These are phyloP conservation scores for Aspergillus neotritici DNA, from an alignment of 2,329 filamentous ascomycete genomes.

Conservation along the genomic window DNA sequence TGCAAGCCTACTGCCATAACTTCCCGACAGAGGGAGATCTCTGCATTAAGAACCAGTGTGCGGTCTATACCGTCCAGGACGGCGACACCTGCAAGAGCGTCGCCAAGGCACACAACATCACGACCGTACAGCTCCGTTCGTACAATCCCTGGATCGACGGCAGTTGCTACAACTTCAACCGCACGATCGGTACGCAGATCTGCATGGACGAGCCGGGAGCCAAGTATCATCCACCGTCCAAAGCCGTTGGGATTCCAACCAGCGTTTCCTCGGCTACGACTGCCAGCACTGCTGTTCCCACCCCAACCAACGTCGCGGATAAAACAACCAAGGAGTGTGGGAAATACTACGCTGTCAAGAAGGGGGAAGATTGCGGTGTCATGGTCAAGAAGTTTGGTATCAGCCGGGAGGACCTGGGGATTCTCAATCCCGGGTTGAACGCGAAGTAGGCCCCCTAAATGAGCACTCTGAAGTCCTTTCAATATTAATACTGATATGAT, in stretches of 20 bases:
- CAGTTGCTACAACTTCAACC: constrained; percentile 4
- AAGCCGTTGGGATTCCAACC: background rate
- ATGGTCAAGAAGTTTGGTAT: constrained; percentile 4
- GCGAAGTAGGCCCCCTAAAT: background rate
- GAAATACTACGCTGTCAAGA: constrained; percentile 5
- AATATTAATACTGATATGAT: no score
- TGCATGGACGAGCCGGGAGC: constrained; percentile 4
- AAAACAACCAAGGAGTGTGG: constrained; percentile 3
- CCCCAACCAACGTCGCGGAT: constrained; percentile 5
- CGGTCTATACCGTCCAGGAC: background rate
- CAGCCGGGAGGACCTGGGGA: constrained; percentile 2
- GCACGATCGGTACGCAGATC: constrained; percentile 2
- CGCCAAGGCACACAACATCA: constrained; percentile 4
- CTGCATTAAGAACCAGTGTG: constrained; percentile 1
- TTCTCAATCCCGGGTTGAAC: constrained; percentile 8
- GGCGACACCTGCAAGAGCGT: constrained; percentile 9
- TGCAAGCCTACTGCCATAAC: constrained; percentile 3
- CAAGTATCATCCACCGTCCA: constrained; percentile 2
- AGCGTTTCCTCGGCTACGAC: background rate
- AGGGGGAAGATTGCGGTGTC: background rate
- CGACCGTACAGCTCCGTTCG: constrained; percentile 4
- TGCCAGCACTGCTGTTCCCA: constrained; percentile 2
- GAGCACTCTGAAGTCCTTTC: background rate
- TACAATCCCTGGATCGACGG: constrained; percentile 9
- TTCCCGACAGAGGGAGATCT: constrained; percentile 1